Evolutionary conservation across 176 grass and related monocot genomes (phyloP), one percentile per base, ranked within the genome.

Genomic region (Alopecurus myosuroides): DNA sequence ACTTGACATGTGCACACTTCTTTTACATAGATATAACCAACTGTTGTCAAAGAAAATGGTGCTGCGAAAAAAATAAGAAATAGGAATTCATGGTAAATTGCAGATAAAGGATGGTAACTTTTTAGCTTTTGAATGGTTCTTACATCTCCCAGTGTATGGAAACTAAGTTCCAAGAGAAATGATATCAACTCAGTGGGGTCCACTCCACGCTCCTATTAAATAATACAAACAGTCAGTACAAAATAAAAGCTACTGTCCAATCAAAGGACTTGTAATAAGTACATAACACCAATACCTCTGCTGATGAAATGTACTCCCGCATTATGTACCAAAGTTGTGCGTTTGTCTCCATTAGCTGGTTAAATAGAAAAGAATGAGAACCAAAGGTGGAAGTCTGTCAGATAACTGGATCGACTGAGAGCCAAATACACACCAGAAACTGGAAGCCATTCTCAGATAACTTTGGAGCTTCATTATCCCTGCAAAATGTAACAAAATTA

Each of bases 241-340:
- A 44, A 68, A 41, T 48, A 66, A 61, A 50, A 28, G 68, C 33
- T 28, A 69, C 31, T 60, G 3, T 40, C 33, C 9, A 81, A 87
- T 55, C 34, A 57, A 74, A 70, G 72, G 9, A 55, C 17, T 35
- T n/a, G 33, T 73, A 56, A 39, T 70, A 74, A 62, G 36, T 66
- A 77, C 68, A 87, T 71, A 34, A 11, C 74, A 85, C n/a, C 39
- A 50, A 55, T 92, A 98, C 96, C 96, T 98, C 96, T 57, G 96
- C 71, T 29, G 91, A 93, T 82, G 91, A 98, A 70, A 98, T 98
- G 57, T 95, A 98, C 93, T 98, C 95, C 91, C 92, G 85, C 90
- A 98, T 95, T 86, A 98, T 93, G 85, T 98, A 95, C 95, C 95
- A 98, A 79, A 98, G 90, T 65, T 98, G 95, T 36, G 95, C 90